phyloP scores from a whole-genome alignment of 139 green algal genomes.

The Micromonas commoda region DNA sequence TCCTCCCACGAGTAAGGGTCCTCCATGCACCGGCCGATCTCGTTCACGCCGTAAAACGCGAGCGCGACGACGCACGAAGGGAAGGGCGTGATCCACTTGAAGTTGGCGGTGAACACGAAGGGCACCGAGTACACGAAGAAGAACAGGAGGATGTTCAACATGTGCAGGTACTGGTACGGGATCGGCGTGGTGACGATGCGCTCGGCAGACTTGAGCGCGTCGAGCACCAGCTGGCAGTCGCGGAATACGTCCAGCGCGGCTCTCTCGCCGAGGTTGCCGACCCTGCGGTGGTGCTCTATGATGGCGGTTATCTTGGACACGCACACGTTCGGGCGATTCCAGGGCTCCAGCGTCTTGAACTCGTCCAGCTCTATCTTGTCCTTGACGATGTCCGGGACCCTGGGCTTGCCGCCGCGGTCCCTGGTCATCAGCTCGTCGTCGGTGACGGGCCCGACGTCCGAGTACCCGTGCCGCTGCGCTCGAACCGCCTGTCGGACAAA shows the following conservation, averaged over 20 bases:
- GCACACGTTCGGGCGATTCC: slow-evolving; percentile 13
- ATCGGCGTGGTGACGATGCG: slow-evolving; percentile 33
- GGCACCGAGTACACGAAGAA: slow-evolving; percentile 23
- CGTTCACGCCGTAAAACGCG: slow-evolving; percentile 31
- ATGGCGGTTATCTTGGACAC: slow-evolving; percentile 14
- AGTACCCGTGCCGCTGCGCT: slow-evolving; percentile 19
- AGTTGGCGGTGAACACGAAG: slow-evolving; percentile 19
- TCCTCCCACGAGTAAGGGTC: slow-evolving; percentile 26
- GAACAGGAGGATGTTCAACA: slow-evolving; percentile 20
- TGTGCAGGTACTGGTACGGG: slow-evolving; percentile 26
- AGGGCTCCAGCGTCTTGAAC: neutral
- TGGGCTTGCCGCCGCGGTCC: slow-evolving; percentile 26
- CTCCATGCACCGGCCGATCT: slow-evolving; percentile 17
- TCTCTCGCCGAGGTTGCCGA: slow-evolving; percentile 20
- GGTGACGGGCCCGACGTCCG: slow-evolving; percentile 4
- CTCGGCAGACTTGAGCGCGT: slow-evolving; percentile 3
- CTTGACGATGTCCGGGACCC: neutral
- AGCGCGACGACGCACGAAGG: slow-evolving; percentile 16
- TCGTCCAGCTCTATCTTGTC: slow-evolving; percentile 1
- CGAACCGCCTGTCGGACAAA: slow-evolving; percentile 24
- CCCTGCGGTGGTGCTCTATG: slow-evolving; percentile 7
- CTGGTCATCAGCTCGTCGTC: slow-evolving; percentile 12
- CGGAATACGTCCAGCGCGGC: slow-evolving; percentile 19
- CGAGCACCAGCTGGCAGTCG: slow-evolving; percentile 1
- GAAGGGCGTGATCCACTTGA: slow-evolving; percentile 23